Evolutionary conservation across 106 monocot species (phyloP), one percentile per base, ranked within the genome.

Genomic region (Phalaenopsis equestris): DNA sequence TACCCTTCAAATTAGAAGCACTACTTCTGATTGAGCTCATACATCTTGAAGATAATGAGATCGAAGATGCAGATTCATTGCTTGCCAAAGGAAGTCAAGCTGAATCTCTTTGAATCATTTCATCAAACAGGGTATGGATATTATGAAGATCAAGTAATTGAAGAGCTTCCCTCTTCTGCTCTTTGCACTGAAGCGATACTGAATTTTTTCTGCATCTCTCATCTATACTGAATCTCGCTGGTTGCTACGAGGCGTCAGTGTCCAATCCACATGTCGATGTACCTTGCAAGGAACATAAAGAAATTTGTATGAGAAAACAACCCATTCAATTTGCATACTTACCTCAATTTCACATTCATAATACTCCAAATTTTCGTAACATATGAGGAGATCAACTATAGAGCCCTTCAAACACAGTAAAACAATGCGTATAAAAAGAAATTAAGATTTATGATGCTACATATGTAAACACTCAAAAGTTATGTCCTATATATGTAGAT

Each of bases 121-220:
- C 82, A 61, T 88, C 88, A 41, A 88, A 85, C 76, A 77, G 18
- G 12, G 3, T 18, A 65, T 88, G 82, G 24, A 46, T 38, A 73
- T 67, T 83, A 36, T 85, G 82, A 6, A 85, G 52, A 18, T 88
- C 88, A n/a, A 88, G 77, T 10, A 88, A 55, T 19, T 67, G 79
- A 42, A 79, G 8, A 10, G 85, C 85, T 58, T 88, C 85, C 41
- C 85, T 82, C 76, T 85, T 88, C 85, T 83, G 79, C 64, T 88
- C 88, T 45, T 72, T 80, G 64, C 64, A 43, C 48, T 80, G 72
- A 42, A 85, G 83, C 5, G 4, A 30, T 2, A 65, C 76, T 52
- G 82, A 76, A 14, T 16, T 78, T 80, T 30, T 76, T 82, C 78
- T 85, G 81, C 88, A 88, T 85, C 80, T 85, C 85, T 85, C 88